Evolutionary conservation across 805 yeast genomes (phyloP).

Genomic region (Saturnispora sekii): DNA sequence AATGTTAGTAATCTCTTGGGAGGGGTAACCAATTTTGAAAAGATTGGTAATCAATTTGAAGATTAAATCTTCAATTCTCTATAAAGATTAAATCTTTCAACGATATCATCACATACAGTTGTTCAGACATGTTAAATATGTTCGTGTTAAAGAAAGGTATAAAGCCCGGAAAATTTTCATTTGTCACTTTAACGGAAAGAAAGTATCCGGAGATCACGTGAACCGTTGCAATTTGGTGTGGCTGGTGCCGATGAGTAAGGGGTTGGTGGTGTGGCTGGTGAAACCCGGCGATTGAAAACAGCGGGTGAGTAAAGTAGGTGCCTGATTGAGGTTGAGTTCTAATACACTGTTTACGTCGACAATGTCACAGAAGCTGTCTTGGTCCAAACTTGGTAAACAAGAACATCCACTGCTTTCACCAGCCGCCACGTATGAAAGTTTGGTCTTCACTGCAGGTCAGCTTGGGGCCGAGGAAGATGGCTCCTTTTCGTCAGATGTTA

Average conservation of each 20-base stretch:
- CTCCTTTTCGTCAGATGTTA: constrained; percentile 32
- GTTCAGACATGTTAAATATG: background rate
- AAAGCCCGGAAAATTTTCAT: background rate
- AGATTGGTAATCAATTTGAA: too few relatives aligned
- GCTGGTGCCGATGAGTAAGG: too few relatives aligned
- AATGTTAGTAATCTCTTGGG: background rate
- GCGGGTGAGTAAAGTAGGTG: too few relatives aligned
- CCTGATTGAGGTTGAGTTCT: too few relatives aligned
- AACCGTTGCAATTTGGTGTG: background rate
- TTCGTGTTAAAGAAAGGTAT: background rate
- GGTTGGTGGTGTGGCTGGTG: too few relatives aligned
- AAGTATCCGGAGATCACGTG: background rate
- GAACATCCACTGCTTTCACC: constrained; percentile 13
- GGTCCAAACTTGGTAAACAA: constrained; percentile 3
- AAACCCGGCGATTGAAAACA: too few relatives aligned
- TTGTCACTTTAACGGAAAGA: background rate
- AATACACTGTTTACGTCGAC: too few relatives aligned
- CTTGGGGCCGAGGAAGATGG: constrained; percentile 27
- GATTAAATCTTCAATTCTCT: background rate
- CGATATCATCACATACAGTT: background rate
- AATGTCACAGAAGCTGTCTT: background rate
- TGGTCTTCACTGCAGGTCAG: constrained; percentile 22
- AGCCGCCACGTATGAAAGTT: constrained; percentile 10
- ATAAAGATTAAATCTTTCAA: background rate
- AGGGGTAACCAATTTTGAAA: too few relatives aligned